Conservation (phyloP, 2,329 filamentous ascomycete genomes). For the Ophiobolus disseminans region DNA sequence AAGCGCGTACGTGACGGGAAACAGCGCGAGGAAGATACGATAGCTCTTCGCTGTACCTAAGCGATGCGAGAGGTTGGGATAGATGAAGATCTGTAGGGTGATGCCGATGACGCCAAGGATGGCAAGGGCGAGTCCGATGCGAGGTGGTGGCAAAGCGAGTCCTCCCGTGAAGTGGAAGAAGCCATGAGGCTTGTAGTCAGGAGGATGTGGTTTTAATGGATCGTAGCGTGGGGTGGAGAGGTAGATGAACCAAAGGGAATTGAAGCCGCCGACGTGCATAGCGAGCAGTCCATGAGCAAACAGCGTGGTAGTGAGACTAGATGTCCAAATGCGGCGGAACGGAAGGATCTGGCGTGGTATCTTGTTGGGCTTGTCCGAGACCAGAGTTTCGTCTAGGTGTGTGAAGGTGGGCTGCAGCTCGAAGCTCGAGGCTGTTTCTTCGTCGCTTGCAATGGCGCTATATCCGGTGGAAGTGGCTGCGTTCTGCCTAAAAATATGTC, state of each 20-base stretch:
- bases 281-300: conserved; percentile 55
- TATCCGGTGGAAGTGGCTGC: conserved; percentile 37
- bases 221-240: conserved; percentile 56
- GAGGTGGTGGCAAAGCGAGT: conserved; percentile 55
- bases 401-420: conserved; percentile 43
- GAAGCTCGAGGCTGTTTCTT: conserved; percentile 30
- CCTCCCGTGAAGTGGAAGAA: conserved; percentile 58
- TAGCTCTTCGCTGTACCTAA: conserved; percentile 53
- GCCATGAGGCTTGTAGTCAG: conserved; percentile 44
- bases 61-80: conserved; percentile 51
- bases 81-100: conserved; percentile 54
- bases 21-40: conserved; percentile 52
- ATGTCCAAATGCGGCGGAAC: conserved; percentile 56
- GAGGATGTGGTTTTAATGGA: conserved; percentile 41
- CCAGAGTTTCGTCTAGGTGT: conserved; percentile 4
- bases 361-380: conserved; percentile 19
- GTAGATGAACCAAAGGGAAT: conserved; percentile 58
- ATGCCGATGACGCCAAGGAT: conserved; percentile 59
- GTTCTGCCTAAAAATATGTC: conserved; percentile 41
- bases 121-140: conserved; percentile 56
- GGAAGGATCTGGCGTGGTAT: conserved; percentile 47
- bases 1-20: conserved; percentile 54
- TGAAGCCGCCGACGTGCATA: conserved; percentile 59
- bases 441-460: conserved; percentile 34
- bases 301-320: conserved; percentile 54